Base-by-base conservation (phyloP, 2,329 filamentous ascomycete species). In the Fusarium sp. region DNA sequence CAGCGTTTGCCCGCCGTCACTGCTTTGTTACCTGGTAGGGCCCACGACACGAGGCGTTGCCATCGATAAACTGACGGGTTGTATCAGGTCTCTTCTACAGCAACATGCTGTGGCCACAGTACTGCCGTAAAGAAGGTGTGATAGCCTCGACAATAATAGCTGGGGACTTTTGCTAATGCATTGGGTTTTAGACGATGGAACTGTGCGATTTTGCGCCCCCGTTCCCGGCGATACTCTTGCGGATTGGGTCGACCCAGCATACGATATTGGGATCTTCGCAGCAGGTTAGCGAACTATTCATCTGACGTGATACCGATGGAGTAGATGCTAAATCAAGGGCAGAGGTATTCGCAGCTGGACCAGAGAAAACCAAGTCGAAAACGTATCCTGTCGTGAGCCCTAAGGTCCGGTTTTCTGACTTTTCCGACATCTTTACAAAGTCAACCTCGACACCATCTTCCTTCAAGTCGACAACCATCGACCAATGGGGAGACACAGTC, bases 31-130 rank as follows among this genome's bases (percentile, higher is more conserved):
- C 69, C 71, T 20, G 69, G 71, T 73, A 63, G 47, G 11, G 54
- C 54, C 14, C 5, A 22, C 10, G 42, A 74, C 2, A 16, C 9
- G 20, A 57, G 20, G 20, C 6, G 2, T 56, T 20, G 14, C 0
- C 22, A 5, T 40, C 3, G 5, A 40, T 11, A 40, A 11, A 40
- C 36, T 38, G 4, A 58, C 22, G 18, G 16, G 6, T 6, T 8
- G n/a, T 11, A n/a, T 1, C 11, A 40, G 71, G 69, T 7, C 50
- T 74, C 4, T 74, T 74, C 18, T 74, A 74, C 31, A 70, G 57
- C 5, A 74, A 74, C n/a, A 57, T 70, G 62, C 42, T 35, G 7
- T 72, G 69, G 71, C 27, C 69, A 6, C 71, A 74, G 29, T 72
- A 74, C 42, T 63, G 25, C 29, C 38, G 33, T 6, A 68, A 42